A percentile compares a stretch with the other conserved stretches of the same genome.
Conservation (phyloP, 2,329 filamentous ascomycete species). For the Ophiostoma ulmi region DNA sequence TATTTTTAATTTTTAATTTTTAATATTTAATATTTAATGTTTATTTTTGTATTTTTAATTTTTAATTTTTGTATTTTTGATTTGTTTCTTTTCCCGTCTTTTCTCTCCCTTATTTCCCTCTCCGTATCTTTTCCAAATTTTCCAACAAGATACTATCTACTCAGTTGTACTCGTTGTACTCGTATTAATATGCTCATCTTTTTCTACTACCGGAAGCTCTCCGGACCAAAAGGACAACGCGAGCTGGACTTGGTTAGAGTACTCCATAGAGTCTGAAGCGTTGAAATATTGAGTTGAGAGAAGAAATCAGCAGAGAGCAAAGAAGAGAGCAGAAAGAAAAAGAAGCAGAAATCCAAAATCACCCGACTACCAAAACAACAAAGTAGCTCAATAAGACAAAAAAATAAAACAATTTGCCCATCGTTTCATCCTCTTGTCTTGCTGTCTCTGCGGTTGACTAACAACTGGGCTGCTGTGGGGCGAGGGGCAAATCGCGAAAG, state of each 20-base stretch:
- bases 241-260: background rate
- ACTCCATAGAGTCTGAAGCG: background rate
- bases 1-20: background rate
- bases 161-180: background rate
- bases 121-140: background rate
- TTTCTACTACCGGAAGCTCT: background rate
- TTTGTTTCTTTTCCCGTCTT: too few relatives aligned
- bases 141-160: background rate
- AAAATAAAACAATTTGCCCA: background rate
- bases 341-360: too few relatives aligned
- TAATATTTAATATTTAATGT: background rate
- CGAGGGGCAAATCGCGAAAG: background rate
- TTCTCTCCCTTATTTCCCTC: background rate
- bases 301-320: background rate
- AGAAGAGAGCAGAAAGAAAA: background rate
- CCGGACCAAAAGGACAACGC: background rate
- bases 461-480: slow-evolving; percentile 6
- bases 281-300: background rate
- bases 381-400: background rate
- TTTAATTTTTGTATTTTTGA: background rate
- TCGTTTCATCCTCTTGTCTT: background rate
- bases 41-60: background rate
- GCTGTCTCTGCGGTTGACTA: background rate
- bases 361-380: background rate
- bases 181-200: background rate